phyloP scores from a whole-genome alignment of 2,329 filamentous ascomycete genomes.

The Diplodia intermedia region DNA sequence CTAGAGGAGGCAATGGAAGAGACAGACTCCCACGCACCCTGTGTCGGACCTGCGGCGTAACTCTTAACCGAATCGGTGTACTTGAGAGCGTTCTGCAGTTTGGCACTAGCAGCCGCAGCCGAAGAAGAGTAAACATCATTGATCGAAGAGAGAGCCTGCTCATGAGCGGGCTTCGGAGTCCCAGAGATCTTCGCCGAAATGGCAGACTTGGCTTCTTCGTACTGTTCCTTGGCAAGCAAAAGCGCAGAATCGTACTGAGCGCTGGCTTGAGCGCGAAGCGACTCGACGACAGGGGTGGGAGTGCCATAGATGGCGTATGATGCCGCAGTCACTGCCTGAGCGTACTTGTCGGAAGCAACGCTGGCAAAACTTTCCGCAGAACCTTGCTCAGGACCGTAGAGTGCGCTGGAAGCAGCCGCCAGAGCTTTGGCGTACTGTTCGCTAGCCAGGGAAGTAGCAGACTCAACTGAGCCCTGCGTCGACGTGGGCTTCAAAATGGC shows the following conservation, averaged over 20 bases:
- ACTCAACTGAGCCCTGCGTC: conserved; percentile 57
- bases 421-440: conserved; percentile 65
- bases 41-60: conserved; percentile 51
- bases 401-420: conserved; percentile 61
- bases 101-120: conserved; percentile 66
- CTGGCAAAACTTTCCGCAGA: conserved; percentile 55
- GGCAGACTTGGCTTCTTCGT: conserved; percentile 70
- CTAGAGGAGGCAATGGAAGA: conserved; percentile 73
- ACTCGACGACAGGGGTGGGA: conserved; percentile 54
- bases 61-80: conserved; percentile 50
- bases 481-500: conserved; percentile 57
- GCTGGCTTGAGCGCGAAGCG: conserved; percentile 57
- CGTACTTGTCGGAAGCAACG: conserved; percentile 62
- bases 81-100: conserved; percentile 62
- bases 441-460: conserved; percentile 60
- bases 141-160: conserved; percentile 72
- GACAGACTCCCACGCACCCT: conserved; percentile 62
- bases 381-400: conserved; percentile 59
- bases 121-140: conserved; percentile 73
- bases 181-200: conserved; percentile 72
- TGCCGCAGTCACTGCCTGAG: conserved; percentile 64
- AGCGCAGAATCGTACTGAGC: conserved; percentile 70
- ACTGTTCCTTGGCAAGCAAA: conserved; percentile 70
- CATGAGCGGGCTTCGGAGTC: conserved; percentile 71
- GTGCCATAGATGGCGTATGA: conserved; percentile 64